A percentile compares a stretch with the other conserved stretches of the same genome.
Conservation (phyloP, 805 yeast species). For the Saccharomycopsis guyanensis region DNA sequence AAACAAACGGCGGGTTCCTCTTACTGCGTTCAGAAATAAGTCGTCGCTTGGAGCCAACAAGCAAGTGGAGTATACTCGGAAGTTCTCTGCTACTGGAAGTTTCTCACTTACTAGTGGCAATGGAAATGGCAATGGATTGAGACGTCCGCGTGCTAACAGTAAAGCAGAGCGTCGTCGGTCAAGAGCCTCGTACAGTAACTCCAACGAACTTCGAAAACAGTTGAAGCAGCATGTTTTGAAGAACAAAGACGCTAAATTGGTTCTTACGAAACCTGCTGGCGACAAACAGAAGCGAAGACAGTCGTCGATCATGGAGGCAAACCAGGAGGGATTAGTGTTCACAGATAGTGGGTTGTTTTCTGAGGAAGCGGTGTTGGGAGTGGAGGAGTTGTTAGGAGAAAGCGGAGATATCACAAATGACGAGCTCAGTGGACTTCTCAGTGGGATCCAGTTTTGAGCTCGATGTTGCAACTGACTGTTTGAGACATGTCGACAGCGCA, state of each 20-base stretch:
- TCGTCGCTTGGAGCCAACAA: constrained; percentile 35
- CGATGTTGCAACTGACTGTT: no score
- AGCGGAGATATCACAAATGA: constrained; percentile 26
- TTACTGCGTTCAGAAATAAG: constrained; percentile 87
- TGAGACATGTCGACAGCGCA: no score
- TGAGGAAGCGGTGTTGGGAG: constrained; percentile 65
- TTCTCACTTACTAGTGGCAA: constrained; percentile 26
- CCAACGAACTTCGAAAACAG: constrained; percentile 9
- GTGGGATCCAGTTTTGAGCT: constrained; percentile 13
- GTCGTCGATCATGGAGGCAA: constrained; percentile 54
- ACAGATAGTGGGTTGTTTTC: constrained; percentile 73
- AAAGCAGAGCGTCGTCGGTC: constrained; percentile 5
- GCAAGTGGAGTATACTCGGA: constrained; percentile 2
- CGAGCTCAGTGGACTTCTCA: constrained; percentile 13
- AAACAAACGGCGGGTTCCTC: constrained; percentile 55
- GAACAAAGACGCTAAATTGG: constrained; percentile 8
- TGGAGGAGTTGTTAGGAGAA: constrained; percentile 61
- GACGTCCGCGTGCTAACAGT: no score
- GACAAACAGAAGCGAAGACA: constrained; percentile 43
- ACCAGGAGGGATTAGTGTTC: constrained; percentile 64
- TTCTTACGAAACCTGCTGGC: constrained; percentile 14
- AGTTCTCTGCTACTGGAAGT: constrained; percentile 23
- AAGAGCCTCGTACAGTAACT: constrained; percentile 3
- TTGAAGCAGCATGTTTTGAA: constrained; percentile 8
- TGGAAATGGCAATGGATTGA: constrained; percentile 24